Conservation (phyloP, 345 rosid species). For the Sapria himalayana region DNA sequence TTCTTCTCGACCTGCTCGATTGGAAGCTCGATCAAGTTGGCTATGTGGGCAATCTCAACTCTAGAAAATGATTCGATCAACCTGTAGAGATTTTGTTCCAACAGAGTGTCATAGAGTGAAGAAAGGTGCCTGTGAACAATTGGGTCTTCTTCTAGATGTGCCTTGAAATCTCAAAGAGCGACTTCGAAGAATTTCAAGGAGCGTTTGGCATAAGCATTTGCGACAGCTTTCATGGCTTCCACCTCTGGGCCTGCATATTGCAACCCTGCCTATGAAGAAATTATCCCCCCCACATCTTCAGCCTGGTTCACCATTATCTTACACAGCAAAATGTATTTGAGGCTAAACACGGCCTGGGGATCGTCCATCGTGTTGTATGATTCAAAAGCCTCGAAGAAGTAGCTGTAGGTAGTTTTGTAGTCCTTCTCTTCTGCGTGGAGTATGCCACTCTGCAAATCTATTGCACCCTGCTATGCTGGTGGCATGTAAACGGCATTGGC, state of each 20-base stretch:
- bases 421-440: slow-evolving; percentile 98
- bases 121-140: slow-evolving; percentile 93
- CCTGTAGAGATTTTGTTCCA: slow-evolving; percentile 83
- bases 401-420: slow-evolving; percentile 87
- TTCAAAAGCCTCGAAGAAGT: slow-evolving; percentile 91
- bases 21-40: slow-evolving; percentile 57
- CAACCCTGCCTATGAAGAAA: slow-evolving; percentile 83
- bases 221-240: slow-evolving; percentile 96
- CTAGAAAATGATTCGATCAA: slow-evolving; percentile 86
- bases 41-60: slow-evolving; percentile 74
- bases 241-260: slow-evolving; percentile 69
- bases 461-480: slow-evolving; percentile 89
- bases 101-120: slow-evolving; percentile 62
- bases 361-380: slow-evolving; percentile 87
- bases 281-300: slow-evolving; percentile 78
- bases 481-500: slow-evolving; percentile 93
- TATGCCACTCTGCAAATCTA: slow-evolving; percentile 91
- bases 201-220: slow-evolving; percentile 81
- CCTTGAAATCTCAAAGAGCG: slow-evolving; percentile 54
- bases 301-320: slow-evolving; percentile 96
- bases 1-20: slow-evolving; percentile 78
- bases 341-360: slow-evolving; percentile 70
- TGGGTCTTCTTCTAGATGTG: slow-evolving; percentile 88
- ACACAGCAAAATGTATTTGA: slow-evolving; percentile 81
- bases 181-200: slow-evolving; percentile 71